Conservation (phyloP, 495 filamentous ascomycete genomes). For the Trichoderma virens region DNA sequence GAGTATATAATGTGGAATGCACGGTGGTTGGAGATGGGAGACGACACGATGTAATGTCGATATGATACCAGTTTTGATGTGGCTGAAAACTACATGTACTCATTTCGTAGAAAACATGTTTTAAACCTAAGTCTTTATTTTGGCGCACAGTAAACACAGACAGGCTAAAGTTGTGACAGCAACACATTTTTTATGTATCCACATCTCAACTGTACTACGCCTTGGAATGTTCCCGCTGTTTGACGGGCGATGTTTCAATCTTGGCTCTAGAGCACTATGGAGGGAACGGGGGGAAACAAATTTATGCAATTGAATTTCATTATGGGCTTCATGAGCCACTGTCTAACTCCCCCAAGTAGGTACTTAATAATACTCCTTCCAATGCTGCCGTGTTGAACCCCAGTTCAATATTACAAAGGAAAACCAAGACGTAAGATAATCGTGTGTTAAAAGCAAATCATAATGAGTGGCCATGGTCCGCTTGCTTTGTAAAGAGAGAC, state of each 20-base stretch:
- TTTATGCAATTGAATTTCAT: background rate
- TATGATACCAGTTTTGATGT: background rate
- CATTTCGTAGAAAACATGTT: background rate
- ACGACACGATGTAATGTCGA: background rate
- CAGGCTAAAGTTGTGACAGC: background rate
- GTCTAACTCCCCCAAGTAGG: no score
- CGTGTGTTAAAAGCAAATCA: background rate
- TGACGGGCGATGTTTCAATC: no score
- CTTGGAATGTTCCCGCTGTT: background rate
- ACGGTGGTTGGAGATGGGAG: background rate
- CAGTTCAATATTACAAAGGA: background rate
- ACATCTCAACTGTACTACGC: background rate
- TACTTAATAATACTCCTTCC: background rate
- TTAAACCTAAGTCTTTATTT: background rate
- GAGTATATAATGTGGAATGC: slow-evolving; percentile 2
- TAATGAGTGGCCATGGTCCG: background rate
- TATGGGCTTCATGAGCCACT: background rate
- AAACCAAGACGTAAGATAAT: no score
- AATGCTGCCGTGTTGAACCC: background rate
- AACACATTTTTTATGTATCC: no score
- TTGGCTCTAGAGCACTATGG: background rate
- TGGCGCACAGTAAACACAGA: background rate
- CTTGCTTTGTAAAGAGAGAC: background rate
- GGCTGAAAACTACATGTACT: background rate
- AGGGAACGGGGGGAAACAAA: background rate